These are phyloP conservation scores for Lipomyces spencermartinsiae DNA, from an alignment of 805 yeast genomes.

Conservation along the genomic window DNA sequence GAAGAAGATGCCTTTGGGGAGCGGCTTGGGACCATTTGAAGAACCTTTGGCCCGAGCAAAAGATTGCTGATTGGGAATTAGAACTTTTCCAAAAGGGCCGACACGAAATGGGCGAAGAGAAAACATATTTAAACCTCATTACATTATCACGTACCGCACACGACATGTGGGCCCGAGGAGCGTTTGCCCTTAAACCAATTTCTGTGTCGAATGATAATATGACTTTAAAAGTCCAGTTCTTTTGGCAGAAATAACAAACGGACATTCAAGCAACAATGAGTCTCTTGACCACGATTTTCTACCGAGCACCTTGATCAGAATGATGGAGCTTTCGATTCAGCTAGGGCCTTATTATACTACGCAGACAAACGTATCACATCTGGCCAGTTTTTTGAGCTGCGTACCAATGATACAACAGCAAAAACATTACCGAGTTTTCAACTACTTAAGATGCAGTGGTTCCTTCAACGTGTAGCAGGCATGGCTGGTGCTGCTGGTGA, in stretches of 20 bases:
- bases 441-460: slow-evolving; percentile 2
- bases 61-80: slow-evolving; percentile 1
- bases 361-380: neutral
- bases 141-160: neutral
- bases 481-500: neutral
- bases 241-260: neutral
- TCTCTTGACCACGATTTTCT: neutral
- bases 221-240: slow-evolving; percentile 2
- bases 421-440: neutral
- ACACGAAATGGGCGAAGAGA: neutral
- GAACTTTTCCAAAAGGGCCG: neutral
- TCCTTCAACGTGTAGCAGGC: slow-evolving; percentile 2
- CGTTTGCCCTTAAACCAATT: slow-evolving; percentile 1
- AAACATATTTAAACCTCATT: neutral
- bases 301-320: slow-evolving; percentile 1
- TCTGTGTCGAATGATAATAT: neutral
- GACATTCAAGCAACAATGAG: neutral
- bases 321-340: slow-evolving; percentile 1
- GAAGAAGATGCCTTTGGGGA: slow-evolving; percentile 3
- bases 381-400: slow-evolving; percentile 1
- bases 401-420: neutral
- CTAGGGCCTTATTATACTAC: neutral
- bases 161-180: slow-evolving; percentile 3
- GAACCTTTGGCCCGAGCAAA: slow-evolving; percentile 1
- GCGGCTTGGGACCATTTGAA: slow-evolving; percentile 3